Conservation (phyloP, 345 rosid species). For the thale cress (Arabidopsis thaliana) region TAIR10.1 NC_003070.9:7306001-7306500, state of each 20-base stretch:
- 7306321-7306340: not conserved
- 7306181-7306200: constrained; percentile 98
- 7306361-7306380: constrained; percentile 24
- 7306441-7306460: constrained; percentile 21
- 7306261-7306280: constrained; percentile 72
- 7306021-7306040: constrained; percentile 99
- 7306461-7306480: constrained; percentile 19
- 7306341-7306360: not conserved
- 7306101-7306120: constrained; percentile 97
- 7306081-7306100: constrained; percentile 89
- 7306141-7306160: constrained; percentile 92
- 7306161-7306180: constrained; percentile 97
- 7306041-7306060: constrained; percentile 94
- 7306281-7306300: constrained; percentile 20
- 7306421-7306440: constrained; percentile 18
- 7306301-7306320: not conserved
- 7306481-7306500: constrained; percentile 21
- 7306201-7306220: constrained; percentile 94
- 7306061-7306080: constrained; percentile 91
- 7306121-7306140: constrained; percentile 89
- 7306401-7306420: constrained; percentile 21
- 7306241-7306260: constrained; percentile 91
- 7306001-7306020: constrained; percentile 91
- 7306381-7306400: constrained; percentile 5
- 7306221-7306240: constrained; percentile 84